A percentile compares a stretch with the other conserved stretches of the same genome.
Conservation (phyloP, 1,139 yeast species). For the Nakaseomyces delphensis region DNA sequence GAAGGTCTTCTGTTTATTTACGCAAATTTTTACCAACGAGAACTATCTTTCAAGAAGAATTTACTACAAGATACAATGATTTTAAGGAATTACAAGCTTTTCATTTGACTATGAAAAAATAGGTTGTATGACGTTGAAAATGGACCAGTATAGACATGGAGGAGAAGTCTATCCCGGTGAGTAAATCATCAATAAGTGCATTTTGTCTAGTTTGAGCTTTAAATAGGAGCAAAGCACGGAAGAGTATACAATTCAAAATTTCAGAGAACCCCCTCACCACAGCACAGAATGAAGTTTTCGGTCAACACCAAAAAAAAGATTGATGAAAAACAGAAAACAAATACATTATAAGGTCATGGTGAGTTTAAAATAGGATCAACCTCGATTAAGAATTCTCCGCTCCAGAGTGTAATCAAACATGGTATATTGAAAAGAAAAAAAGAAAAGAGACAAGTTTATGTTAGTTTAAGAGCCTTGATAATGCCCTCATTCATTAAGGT, state of each 20-base stretch:
- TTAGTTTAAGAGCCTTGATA: too few relatives aligned
- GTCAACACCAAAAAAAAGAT: not conserved
- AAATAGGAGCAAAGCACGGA: conserved; percentile 84
- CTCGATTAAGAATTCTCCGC: conserved; percentile 41
- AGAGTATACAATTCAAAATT: conserved; percentile 11
- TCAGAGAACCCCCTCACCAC: conserved; percentile 5
- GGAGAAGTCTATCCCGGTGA: conserved; percentile 49
- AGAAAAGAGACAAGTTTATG: not conserved
- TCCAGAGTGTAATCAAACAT: conserved; percentile 91
- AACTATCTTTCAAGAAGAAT: conserved; percentile 1
- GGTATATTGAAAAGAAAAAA: not conserved
- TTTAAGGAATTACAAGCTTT: not conserved
- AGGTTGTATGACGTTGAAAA: conserved; percentile 45
- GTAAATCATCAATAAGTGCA: conserved; percentile 44
- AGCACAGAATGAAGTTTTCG: not conserved
- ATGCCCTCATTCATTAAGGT: too few relatives aligned
- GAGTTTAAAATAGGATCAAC: conserved; percentile 6
- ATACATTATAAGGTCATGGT: not conserved
- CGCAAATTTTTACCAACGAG: not conserved
- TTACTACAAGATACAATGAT: too few relatives aligned
- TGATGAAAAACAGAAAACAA: not conserved
- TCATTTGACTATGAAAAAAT: too few relatives aligned
- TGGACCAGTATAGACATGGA: conserved; percentile 53
- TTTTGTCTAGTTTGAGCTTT: conserved; percentile 86
- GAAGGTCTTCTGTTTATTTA: not conserved